These are phyloP conservation scores for Ramularia collo-cygni DNA, from an alignment of 2,329 filamentous ascomycete species.

Conservation along the genomic window DNA sequence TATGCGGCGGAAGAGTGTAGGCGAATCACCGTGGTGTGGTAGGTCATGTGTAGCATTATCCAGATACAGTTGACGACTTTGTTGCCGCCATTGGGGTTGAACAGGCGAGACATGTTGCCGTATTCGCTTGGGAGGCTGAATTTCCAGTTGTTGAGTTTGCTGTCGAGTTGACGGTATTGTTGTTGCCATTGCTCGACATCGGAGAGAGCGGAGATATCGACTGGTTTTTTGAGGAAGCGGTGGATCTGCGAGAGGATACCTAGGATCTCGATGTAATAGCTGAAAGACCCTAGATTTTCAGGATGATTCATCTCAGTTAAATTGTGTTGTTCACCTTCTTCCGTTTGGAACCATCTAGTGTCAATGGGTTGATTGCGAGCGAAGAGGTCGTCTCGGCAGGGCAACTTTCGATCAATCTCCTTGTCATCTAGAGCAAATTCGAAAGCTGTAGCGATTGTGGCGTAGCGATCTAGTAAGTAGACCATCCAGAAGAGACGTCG, in stretches of 20 bases:
- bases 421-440: slow-evolving; percentile 85
- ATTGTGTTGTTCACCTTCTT: slow-evolving; percentile 46
- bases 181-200: slow-evolving; percentile 89
- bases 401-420: slow-evolving; percentile 79
- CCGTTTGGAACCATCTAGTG: slow-evolving; percentile 67
- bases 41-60: slow-evolving; percentile 87
- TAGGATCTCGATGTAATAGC: slow-evolving; percentile 83
- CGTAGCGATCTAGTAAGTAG: slow-evolving; percentile 82
- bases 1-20: slow-evolving; percentile 90
- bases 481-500: slow-evolving; percentile 90
- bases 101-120: slow-evolving; percentile 73
- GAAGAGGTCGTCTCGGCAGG: slow-evolving; percentile 82
- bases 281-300: slow-evolving; percentile 80
- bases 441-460: slow-evolving; percentile 84
- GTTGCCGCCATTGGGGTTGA: slow-evolving; percentile 53
- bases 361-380: slow-evolving; percentile 76
- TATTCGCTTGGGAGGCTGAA: slow-evolving; percentile 76
- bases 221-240: slow-evolving; percentile 78
- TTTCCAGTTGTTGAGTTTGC: slow-evolving; percentile 73
- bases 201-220: slow-evolving; percentile 75
- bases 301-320: slow-evolving; percentile 52
- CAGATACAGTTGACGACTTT: slow-evolving; percentile 72
- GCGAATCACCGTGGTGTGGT: slow-evolving; percentile 82
- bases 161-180: slow-evolving; percentile 78
- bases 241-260: slow-evolving; percentile 84